Percentiles rank a stretch among this genome's conserved stretches.
Conservation (phyloP, 495 filamentous ascomycete species). For the Pseudevernia furfuracea region DNA sequence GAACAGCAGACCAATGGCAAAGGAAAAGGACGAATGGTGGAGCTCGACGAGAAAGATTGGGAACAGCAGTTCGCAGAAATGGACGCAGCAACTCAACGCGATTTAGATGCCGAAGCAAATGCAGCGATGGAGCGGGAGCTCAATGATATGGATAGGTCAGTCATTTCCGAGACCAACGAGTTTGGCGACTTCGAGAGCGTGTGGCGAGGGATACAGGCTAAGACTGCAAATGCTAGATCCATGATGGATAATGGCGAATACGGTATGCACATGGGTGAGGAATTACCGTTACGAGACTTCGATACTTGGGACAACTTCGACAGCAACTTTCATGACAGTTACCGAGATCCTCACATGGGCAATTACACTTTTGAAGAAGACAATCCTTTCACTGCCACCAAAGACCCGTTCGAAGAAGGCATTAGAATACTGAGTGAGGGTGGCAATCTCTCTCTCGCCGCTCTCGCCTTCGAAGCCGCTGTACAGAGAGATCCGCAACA, state of each 20-base stretch:
- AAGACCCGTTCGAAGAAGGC: slow-evolving; percentile 83
- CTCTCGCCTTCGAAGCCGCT: slow-evolving; percentile 94
- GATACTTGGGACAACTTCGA: slow-evolving; percentile 68
- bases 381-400: slow-evolving; percentile 70
- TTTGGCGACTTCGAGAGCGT: slow-evolving; percentile 84
- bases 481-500: slow-evolving; percentile 83
- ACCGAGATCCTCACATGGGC: slow-evolving; percentile 65
- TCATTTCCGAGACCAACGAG: slow-evolving; percentile 39
- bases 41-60: slow-evolving; percentile 90
- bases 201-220: slow-evolving; percentile 80
- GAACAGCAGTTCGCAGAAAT: slow-evolving; percentile 91
- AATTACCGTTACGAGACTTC: slow-evolving; percentile 27
- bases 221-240: slow-evolving; percentile 63
- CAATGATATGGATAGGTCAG: slow-evolving; percentile 83
- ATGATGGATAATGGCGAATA: slow-evolving; percentile 57
- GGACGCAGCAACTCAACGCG: slow-evolving; percentile 59
- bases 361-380: slow-evolving; percentile 93
- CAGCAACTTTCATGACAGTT: slow-evolving; percentile 36
- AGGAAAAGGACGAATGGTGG: slow-evolving; percentile 84
- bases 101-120: slow-evolving; percentile 61
- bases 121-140: slow-evolving; percentile 81
- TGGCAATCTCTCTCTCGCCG: slow-evolving; percentile 87
- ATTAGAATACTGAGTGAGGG: slow-evolving; percentile 83
- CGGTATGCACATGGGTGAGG: slow-evolving; percentile 56
- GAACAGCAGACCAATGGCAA: slow-evolving; percentile 53